Evolutionary conservation across 2,329 filamentous ascomycete species (phyloP).

Genomic region (Clarireedia sp.): DNA sequence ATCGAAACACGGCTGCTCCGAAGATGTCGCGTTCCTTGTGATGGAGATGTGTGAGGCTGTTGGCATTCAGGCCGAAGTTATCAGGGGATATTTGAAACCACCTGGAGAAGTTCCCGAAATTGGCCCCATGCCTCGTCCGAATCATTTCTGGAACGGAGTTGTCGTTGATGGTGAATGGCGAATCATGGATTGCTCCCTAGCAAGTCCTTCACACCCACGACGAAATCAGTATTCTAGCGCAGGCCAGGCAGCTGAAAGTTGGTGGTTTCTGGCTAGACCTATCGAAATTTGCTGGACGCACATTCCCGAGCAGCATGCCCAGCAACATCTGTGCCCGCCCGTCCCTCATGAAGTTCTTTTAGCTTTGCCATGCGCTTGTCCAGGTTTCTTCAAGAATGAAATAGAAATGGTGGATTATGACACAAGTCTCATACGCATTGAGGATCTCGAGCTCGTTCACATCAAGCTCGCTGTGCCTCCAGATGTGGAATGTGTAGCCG

Average conservation of each 20-base stretch:
- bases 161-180: constrained; percentile 93
- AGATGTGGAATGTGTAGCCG: constrained; percentile 86
- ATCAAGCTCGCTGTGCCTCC: constrained; percentile 79
- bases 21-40: constrained; percentile 84
- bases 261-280: constrained; percentile 90
- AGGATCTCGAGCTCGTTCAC: constrained; percentile 89
- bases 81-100: constrained; percentile 82
- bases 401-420: constrained; percentile 84
- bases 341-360: constrained; percentile 80
- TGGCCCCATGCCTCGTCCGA: constrained; percentile 74
- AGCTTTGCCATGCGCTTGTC: constrained; percentile 77
- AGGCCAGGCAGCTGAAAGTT: constrained; percentile 66
- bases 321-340: constrained; percentile 89
- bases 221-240: constrained; percentile 69
- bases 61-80: constrained; percentile 77
- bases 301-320: constrained; percentile 75
- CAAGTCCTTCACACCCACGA: constrained; percentile 81
- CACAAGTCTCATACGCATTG: constrained; percentile 75
- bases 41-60: constrained; percentile 90
- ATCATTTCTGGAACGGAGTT: constrained; percentile 98
- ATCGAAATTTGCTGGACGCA: constrained; percentile 93
- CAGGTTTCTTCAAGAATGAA: constrained; percentile 76
- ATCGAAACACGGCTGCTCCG: constrained; percentile 71
- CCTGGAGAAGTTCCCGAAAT: constrained; percentile 79
- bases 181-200: constrained; percentile 88